Evolutionary conservation across 2,329 filamentous ascomycete species (phyloP).

Genomic region (Aspergillus fructus): DNA sequence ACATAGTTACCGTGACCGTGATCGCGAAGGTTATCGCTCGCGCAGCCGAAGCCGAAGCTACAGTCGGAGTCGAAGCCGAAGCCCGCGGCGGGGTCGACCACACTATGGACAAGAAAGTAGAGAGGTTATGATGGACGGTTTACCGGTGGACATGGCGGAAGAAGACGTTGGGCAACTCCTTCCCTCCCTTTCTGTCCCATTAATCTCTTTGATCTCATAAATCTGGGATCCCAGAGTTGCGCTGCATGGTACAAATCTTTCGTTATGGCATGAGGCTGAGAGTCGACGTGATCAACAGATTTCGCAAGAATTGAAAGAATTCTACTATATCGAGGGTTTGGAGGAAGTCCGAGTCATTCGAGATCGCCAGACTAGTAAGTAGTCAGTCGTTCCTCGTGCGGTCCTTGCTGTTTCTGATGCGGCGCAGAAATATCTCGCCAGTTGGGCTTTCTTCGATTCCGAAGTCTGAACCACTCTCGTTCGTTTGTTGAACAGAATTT

Average conservation of each 20-base stretch:
- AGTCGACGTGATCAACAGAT: conserved; percentile 51
- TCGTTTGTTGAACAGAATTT: conserved; percentile 55
- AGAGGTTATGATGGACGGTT: conserved; percentile 52
- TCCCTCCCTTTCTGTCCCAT: conserved; percentile 16
- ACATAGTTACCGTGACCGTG: conserved; percentile 43
- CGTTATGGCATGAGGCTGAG: conserved; percentile 41
- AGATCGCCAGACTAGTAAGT: conserved; percentile 57
- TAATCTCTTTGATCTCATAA: conserved; percentile 15
- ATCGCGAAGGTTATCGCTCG: conserved; percentile 49
- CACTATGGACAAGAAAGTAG: conserved; percentile 45
- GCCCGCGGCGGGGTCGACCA: conserved; percentile 38
- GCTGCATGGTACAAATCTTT: conserved; percentile 16
- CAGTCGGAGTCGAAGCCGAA: conserved; percentile 37
- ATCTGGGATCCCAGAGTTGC: conserved; percentile 15
- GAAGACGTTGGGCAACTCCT: conserved; percentile 50
- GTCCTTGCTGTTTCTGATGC: conserved; percentile 12
- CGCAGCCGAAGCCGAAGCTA: conserved; percentile 37
- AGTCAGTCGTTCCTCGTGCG: neutral
- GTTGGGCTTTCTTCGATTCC: conserved; percentile 58
- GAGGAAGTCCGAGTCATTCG: conserved; percentile 60
- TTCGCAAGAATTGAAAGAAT: conserved; percentile 53
- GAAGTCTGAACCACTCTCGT: conserved; percentile 48
- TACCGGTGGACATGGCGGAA: conserved; percentile 51
- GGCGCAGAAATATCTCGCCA: conserved; percentile 52
- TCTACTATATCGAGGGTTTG: conserved; percentile 52